Conservation (phyloP, 352 stramenopile genomes). For the Sclerospora graminicola region DNA sequence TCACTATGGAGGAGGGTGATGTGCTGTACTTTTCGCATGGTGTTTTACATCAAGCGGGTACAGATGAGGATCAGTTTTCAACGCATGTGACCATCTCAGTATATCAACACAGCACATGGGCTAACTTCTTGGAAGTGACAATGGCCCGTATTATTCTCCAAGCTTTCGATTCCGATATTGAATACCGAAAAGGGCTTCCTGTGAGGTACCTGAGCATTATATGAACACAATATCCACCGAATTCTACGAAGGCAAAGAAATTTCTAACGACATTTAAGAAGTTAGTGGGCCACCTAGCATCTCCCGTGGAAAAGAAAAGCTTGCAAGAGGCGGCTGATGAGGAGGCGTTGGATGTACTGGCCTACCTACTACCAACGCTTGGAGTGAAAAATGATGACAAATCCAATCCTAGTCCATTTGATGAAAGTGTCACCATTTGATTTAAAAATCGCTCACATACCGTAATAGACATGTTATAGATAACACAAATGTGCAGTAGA, state of each 20-base stretch:
- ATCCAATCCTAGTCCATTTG: conserved; percentile 46
- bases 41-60: conserved; percentile 71
- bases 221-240: conserved; percentile 45
- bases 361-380: conserved; percentile 54
- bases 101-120: conserved; percentile 85
- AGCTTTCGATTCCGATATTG: conserved; percentile 73
- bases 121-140: conserved; percentile 77
- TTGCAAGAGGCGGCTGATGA: conserved; percentile 70
- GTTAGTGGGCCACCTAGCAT: too few relatives aligned
- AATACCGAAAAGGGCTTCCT: too few relatives aligned
- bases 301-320: conserved; percentile 35
- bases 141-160: conserved; percentile 66
- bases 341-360: conserved; percentile 60
- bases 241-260: conserved; percentile 27
- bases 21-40: conserved; percentile 80
- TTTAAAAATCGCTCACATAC: conserved; percentile 66
- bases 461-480: too few relatives aligned
- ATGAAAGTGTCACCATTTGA: conserved; percentile 31
- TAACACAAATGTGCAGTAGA: too few relatives aligned
- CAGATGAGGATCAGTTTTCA: conserved; percentile 64
- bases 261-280: conserved; percentile 41
- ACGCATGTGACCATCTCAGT: conserved; percentile 84
- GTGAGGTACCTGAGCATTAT: conserved; percentile 69
- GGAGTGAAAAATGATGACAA: conserved; percentile 2
- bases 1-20: conserved; percentile 76